Evolutionary conservation across 495 filamentous ascomycete genomes (phyloP), one percentile per base, ranked within the genome.

Genomic region (Penicillium subrubescens): DNA sequence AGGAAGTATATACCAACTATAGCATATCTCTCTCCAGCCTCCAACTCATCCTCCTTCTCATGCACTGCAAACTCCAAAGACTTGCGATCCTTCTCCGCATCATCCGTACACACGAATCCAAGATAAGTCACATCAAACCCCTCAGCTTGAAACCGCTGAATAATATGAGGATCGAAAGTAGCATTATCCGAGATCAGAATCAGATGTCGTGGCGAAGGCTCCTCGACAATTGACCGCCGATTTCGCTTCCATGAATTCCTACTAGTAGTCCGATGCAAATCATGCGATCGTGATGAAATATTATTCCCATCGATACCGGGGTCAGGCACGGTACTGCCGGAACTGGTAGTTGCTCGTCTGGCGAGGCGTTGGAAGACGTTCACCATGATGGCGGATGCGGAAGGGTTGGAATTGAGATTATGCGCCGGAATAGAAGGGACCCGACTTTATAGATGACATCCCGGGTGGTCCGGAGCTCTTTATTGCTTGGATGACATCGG

Each of bases 121-220:
- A 92, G 37, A 65, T 90, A 90, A 8, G 76, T 76, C 35, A 88
- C 87, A 15, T 83, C 64, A 69, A 90, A 91, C 2, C 88, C 89
- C 69, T 92, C 89, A 17, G 81, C 83, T 21, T 78, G 78, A 81
- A 88, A 90, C 23, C 84, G 79, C 15, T 79, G 76, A 5, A 88
- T 60, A 6, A 84, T 82, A 8, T 79, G 64, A 7, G 77, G 56
- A 67, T 90, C 87, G 63, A 90, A 89, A 6, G 84, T 82, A 5
- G 80, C 77, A 21, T 75, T 73, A 64, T 90, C 85, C 19, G 88
- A 83, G 1, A 87, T 87, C 57, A 91, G 70, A 62, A 87, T 85
- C 19, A 91, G 68, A 35, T 79, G 81, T 15, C 75, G 70, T 0
- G 65, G 68, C 27, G 64, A 55, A 1, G 63, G 56, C 10, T 69